Conservation (phyloP, 2,329 filamentous ascomycete genomes). For the Annulohypoxylon truncatum region DNA sequence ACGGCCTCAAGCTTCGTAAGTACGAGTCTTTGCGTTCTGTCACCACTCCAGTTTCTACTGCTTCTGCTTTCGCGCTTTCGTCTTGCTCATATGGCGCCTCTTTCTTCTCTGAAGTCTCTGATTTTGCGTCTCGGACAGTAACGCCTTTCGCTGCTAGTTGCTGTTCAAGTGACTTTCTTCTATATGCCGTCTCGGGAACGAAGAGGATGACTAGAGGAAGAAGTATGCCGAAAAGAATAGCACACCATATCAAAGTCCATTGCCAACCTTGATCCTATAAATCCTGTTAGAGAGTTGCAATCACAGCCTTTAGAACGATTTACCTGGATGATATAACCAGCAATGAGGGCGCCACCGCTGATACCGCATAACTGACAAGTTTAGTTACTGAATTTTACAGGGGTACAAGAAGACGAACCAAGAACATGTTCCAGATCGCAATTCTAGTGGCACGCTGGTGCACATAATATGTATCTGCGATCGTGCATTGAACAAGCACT, state of each 20-base stretch:
- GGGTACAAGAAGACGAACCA: no score
- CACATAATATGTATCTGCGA: constrained; percentile 60
- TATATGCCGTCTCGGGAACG: constrained; percentile 63
- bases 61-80: constrained; percentile 34
- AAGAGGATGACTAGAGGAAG: constrained; percentile 59
- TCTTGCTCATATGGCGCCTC: constrained; percentile 29
- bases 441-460: constrained; percentile 59
- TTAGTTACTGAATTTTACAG: no score
- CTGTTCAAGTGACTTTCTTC: constrained; percentile 47
- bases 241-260: constrained; percentile 61
- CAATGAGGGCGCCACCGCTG: constrained; percentile 55
- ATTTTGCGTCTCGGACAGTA: constrained; percentile 31
- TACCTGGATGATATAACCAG: constrained; percentile 55
- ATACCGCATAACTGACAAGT: constrained; percentile 57
- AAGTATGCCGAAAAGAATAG: constrained; percentile 58
- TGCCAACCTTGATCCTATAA: constrained; percentile 53
- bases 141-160: constrained; percentile 22
- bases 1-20: constrained; percentile 51
- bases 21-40: constrained; percentile 50
- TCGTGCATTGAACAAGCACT: constrained; percentile 63
- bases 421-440: constrained; percentile 56
- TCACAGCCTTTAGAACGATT: background rate
- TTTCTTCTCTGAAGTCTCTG: constrained; percentile 42
- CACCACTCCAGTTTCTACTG: constrained; percentile 43
- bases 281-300: constrained; percentile 17